These are phyloP conservation scores for Davidsoniella australis DNA, from an alignment of 2,329 filamentous ascomycete species.

Conservation along the genomic window DNA sequence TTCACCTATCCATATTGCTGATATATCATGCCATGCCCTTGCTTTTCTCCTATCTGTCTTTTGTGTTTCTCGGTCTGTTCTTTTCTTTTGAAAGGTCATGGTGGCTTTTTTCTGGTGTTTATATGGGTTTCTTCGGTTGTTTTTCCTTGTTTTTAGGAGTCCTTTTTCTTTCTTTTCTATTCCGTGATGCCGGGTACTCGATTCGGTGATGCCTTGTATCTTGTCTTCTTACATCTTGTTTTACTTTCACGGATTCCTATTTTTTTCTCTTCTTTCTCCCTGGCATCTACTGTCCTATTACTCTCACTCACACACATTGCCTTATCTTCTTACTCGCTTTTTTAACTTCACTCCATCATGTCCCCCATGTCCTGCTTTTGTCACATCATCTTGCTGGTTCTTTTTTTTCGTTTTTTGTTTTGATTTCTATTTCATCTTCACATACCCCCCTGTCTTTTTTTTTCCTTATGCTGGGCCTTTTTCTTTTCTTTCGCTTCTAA, in stretches of 20 bases:
- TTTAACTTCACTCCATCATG: constrained; percentile 12
- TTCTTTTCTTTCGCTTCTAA: too few relatives aligned
- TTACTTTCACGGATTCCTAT: neutral
- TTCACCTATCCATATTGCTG: neutral
- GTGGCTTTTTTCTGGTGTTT: constrained; percentile 7
- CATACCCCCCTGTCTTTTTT: neutral
- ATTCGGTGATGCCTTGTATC: constrained; percentile 13
- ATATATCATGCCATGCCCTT: neutral
- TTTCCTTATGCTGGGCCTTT: neutral
- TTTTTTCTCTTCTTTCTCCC: neutral
- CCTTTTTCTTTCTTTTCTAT: constrained; percentile 1
- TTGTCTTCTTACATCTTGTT: constrained; percentile 1
- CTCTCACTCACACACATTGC: neutral
- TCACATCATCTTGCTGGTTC: constrained; percentile 7
- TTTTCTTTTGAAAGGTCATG: constrained; percentile 6
- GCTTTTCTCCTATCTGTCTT: constrained; percentile 8
- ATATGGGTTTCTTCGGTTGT: constrained; percentile 5
- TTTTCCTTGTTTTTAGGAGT: neutral
- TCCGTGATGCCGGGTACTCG: constrained; percentile 3
- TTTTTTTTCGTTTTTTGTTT: too few relatives aligned
- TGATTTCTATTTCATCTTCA: too few relatives aligned
- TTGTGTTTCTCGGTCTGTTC: constrained; percentile 5
- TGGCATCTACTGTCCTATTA: neutral
- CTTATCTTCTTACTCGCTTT: constrained; percentile 6
- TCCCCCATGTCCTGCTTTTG: constrained; percentile 10